phyloP scores from a whole-genome alignment of 1,284 basidiomycete genomes.

The Schizophyllum amplum region DNA sequence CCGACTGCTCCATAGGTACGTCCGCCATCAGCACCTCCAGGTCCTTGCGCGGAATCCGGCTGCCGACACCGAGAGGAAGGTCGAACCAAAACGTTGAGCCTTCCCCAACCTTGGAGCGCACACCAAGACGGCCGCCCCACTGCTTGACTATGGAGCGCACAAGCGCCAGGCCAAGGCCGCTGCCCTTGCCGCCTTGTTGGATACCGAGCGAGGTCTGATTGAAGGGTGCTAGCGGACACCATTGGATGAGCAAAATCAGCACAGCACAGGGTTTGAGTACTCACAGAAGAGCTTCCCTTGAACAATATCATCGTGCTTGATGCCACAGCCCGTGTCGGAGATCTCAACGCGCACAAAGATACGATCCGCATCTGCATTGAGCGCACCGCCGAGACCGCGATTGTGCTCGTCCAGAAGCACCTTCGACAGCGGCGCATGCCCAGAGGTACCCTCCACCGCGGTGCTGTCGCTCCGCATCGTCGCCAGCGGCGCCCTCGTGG shows the following conservation, averaged over 20 bases:
- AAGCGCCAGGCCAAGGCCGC: slow-evolving; percentile 13
- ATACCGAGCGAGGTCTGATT: slow-evolving; percentile 13
- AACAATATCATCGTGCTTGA: slow-evolving; percentile 11
- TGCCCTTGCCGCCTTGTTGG: slow-evolving; percentile 14
- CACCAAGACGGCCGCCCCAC: slow-evolving; percentile 12
- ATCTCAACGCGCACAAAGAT: slow-evolving; percentile 12
- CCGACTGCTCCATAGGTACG: too few species aligned
- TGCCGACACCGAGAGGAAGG: slow-evolving; percentile 11
- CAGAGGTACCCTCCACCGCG: not conserved
- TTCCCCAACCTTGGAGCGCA: slow-evolving; percentile 12
- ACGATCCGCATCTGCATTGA: not conserved
- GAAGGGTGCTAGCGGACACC: slow-evolving; percentile 8
- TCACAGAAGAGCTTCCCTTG: slow-evolving; percentile 14
- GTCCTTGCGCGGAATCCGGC: not conserved
- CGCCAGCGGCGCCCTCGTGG: slow-evolving; percentile 18
- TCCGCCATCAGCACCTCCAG: not conserved
- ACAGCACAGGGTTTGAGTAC: not conserved
- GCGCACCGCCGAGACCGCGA: not conserved
- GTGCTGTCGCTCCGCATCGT: slow-evolving; percentile 5
- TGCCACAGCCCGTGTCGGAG: slow-evolving; percentile 11
- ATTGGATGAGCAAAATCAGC: not conserved
- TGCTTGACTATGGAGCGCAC: slow-evolving; percentile 14
- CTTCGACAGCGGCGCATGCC: not conserved
- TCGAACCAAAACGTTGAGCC: slow-evolving; percentile 15
- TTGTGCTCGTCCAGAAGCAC: not conserved